Evolutionary conservation across 179 eudicot species (phyloP), one percentile per base, ranked within the genome.

Genomic region (Heliamphora pulchella): DNA sequence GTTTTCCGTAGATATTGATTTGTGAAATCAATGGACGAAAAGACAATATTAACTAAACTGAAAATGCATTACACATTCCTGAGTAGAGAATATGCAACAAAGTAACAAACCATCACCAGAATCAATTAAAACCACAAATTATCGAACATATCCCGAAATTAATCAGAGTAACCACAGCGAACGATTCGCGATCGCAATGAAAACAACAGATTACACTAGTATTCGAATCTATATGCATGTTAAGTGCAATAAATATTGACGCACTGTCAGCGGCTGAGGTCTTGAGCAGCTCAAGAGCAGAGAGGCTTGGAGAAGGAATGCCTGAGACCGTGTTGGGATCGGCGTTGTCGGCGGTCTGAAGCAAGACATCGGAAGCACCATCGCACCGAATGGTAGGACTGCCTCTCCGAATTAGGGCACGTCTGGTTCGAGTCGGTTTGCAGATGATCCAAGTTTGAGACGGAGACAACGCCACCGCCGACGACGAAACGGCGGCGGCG

Each of bases 271-370:
- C 93, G 8, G 93, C 98, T 10, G 99, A 96, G 78, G 88, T 84
- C 82, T 96, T 96, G 86, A 96, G 97, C 89, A 86, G 93, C 57
- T 96, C 91, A 51, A 94, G 96, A 78, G 97, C 98, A 9, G 99
- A 87, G 6, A 96, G 74, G 65, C 95, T 91, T 20, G 97, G 87
- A 31, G 97, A 83, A 48, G 82, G 67, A 57, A 69, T 68, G 4
- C 79, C 77, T 11, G 76, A 47, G 9, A 78, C 73, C 53, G 68
- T 50, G 48, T 74, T 81, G 20, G 43, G 59, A 22, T 44, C 59
- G 20, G 67, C 69, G 43, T 57, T 78, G 7, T 71, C 80, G 0
- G 22, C 13, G 14, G 77, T 13, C 85, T 79, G 78, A 70, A 65
- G 67, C 47, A 62, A 43, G 46, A 78, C 81, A 76, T 84, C 87